Evolutionary conservation across 306 rosid genomes (phyloP), one percentile per base, ranked within the genome.

Genomic region (Abrus pulchellus): DNA sequence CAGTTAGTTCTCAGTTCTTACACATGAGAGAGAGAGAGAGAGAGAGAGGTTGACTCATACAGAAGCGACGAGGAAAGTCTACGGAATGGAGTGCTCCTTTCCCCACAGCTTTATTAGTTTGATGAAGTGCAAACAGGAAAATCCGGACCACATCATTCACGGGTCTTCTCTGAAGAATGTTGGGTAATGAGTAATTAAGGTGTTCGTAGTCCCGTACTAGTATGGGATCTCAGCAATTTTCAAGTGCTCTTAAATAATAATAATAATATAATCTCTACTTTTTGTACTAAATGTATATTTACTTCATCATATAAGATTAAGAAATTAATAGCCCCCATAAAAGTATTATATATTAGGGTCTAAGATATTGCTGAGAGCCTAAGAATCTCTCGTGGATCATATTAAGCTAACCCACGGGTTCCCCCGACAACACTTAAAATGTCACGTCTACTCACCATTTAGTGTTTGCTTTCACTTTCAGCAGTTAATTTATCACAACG

Each of bases 391-490:
- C 1, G 60, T 14, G 32, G 32, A 54, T 54, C 20, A 9, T n/a
- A 10, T 34, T 50, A 6, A 33, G 9, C 14, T 8, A 7, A 34
- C 9, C 14, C 63, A 33, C 3, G 60, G 60, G 3, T 29, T 33
- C 5, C n/a, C 29, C 64, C 77, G 63, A 59, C 55, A 59, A 47
- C 53, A 34, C 62, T 71, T 38, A 6, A 38, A 48, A 70, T 2
- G 30, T 59, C 50, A 74, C 32, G 62, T 67, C 83, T 66, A 83
- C 2, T 57, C 65, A 33, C 40, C n/a, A 49, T 53, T 53, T 30
- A 33, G n/a, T 81, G 45, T 13, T 63, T 52, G 69, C 82, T 68
- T 69, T 27, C 82, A 72, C 69, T 76, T 71, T 76, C 57, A 53
- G 47, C 57, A 36, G 50, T 82, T 11, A 8, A 74, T 81, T 74